Evolutionary conservation across 78 protist genomes (phyloP), one percentile per base, ranked within the genome.

Genomic region (Tieghemostelium lacteum): DNA sequence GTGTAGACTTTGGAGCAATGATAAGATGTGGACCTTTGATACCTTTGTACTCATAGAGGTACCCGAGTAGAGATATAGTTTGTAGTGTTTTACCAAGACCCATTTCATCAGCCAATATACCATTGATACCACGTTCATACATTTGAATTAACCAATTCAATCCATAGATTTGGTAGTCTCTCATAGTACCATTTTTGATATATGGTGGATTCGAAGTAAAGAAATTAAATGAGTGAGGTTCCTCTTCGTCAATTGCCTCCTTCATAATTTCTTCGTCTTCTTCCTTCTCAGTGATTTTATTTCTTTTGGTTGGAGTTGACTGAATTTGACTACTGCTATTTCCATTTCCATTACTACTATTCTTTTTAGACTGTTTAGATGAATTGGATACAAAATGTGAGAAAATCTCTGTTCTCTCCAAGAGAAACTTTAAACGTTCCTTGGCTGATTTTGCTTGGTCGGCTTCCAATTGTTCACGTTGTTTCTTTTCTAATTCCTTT

Each of bases 11-110:
- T 29, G 99, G 99, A 22, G 94, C 98, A 40, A 99, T 50, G 26
- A 99, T 94, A 26, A 96, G 49, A 86, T 94, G 92, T 33, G 98
- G 98, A n/a, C 98, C 98, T 8, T 80, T 28, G 31, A 88, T 49
- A 50, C 61, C 75, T 40, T 60, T 57, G 26, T 33, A 72, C 33
- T 95, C 73, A 20, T 92, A 93, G 54, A 98, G 67, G 75, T 88
- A 98, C 17, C 96, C 97, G 19, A 97, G 50, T 50, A 97, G 61
- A 20, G 97, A 92, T 22, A 96, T 93, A 17, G 97, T 87, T 88
- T 97, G 98, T 64, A 97, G 77, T 16, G 98, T 97, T 89, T 98
- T 98, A 37, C 98, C 98, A 2, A 98, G 95, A 4, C 98, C 99
- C 98, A 96, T 96, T 50, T 96, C 98, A 69, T 96, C 98, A 10